Evolutionary conservation across 257 asterid species (phyloP), one percentile per base, ranked within the genome.

Genomic region (Prunella vulgaris): DNA sequence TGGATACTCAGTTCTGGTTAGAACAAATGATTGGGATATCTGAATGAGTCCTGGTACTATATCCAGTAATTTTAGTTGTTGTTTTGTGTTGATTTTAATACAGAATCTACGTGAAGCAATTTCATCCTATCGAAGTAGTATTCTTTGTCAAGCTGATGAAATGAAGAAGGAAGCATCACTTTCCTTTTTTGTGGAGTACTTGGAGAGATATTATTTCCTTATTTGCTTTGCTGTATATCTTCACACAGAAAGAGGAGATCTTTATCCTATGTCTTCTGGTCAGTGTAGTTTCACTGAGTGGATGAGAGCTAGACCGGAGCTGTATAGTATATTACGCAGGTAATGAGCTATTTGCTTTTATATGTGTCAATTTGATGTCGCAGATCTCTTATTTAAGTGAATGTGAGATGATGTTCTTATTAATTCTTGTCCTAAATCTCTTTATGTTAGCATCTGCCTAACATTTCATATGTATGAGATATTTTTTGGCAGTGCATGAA

Each of bases 31-130:
- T 51, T 48, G 77, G 24, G 61, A 80, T 64, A 71, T 15, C 69
- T 64, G 44, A 76, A 28, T 74, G 64, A 62, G 66, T 75, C 37
- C 22, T 49, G 66, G 52, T 44, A 42, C 22, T 35, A 24, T 14
- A 15, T 33, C 74, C 32, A 69, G 5, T 38, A n/a, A 46, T 12
- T 64, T 46, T 66, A 46, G 75, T 46, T 80, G 56, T 51, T 68
- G 68, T 62, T n/a, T 33, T 70, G 61, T 56, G 56, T 75, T 75
- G 46, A 51, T 75, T 62, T 53, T 48, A 51, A 70, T 76, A 62
- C 93, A 93, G 98, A 93, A 93, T 80, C 82, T 93, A 71, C 97
- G 98, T 44, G 98, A 93, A 88, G 95, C 98, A 74, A 93, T 93
- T 83, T 94, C 92, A 70, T 67, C 81, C 72, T 93, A 93, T 63